phyloP scores from a whole-genome alignment of 495 filamentous ascomycete species.

The Talaromyces stipitatus region DNA sequence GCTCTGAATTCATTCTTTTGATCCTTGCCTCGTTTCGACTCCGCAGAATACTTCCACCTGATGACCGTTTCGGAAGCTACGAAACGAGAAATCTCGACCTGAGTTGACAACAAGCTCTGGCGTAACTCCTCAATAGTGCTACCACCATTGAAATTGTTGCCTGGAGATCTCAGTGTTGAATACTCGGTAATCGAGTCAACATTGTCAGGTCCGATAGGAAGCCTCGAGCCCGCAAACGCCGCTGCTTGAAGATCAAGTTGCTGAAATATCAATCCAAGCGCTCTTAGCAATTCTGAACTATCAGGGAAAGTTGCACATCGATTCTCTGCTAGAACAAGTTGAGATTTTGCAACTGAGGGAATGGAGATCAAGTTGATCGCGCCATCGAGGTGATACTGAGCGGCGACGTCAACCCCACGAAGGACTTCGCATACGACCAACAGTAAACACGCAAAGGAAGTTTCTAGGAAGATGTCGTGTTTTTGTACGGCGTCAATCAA shows the following conservation, averaged over 20 bases:
- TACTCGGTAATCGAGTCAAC: background rate
- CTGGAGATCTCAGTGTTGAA: background rate
- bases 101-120: background rate
- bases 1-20: background rate
- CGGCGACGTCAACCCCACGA: background rate
- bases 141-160: background rate
- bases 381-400: background rate
- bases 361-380: background rate
- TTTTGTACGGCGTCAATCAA: background rate
- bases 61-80: background rate
- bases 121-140: background rate
- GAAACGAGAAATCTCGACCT: background rate
- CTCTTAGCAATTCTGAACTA: background rate
- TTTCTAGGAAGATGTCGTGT: background rate
- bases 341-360: background rate
- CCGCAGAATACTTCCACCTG: background rate
- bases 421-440: slow-evolving; percentile 1
- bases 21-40: background rate
- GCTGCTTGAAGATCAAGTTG: slow-evolving; percentile 1
- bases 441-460: background rate
- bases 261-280: background rate
- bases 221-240: background rate
- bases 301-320: background rate
- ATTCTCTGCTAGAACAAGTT: background rate
- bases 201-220: background rate